Evolutionary conservation across 23 red algal genomes (phyloP), one percentile per base, ranked within the genome.

Genomic region (Gracilaria domingensis): DNA sequence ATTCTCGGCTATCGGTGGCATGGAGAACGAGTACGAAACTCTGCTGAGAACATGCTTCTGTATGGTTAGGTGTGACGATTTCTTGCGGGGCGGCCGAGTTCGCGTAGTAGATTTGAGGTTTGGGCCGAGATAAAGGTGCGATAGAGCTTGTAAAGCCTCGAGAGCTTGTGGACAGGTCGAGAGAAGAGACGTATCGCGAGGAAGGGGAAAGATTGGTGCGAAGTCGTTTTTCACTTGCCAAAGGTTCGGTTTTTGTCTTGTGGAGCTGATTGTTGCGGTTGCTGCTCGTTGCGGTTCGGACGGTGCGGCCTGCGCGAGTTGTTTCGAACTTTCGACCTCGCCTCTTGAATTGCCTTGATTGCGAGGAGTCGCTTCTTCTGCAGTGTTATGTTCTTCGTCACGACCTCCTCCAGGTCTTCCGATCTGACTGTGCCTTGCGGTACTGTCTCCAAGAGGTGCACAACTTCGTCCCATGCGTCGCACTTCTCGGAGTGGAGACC

Each of bases 391-490:
- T 70, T 33, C 28, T 25, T 70, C 35, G 65, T 70, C 24, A 70
- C 35, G 3, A 17, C 13, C 65, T 70, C 25, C 16, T 70, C 65
- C 3, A 70, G 65, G 8, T 28, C 28, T 33, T 70, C 13, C 1
- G 65, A 28, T 34, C 17, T 70, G 65, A 16, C 35, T 7, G 42
- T 45, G 4, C 11, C 42, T 45, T 45, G 42, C 42, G 42, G 42
- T 7, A 45, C 42, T 45, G 42, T 45, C 42, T 45, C 42, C 42
- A 45, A 45, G 11, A 45, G 42, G 11, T 45, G 42, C 42, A 45
- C 65, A 2, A 70, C 65, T 70, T 70, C 65, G 13, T 70, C 65
- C 65, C 65, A 34, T 9, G 65, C 65, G 25, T 70, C 65, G 12
- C 35, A 4, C 8, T 70, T 24, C 17, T 70, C 28, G 65, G 14